Evolutionary conservation across 441 rosid genomes (phyloP), one percentile per base, ranked within the genome.

Genomic region (Biscutella laevigata): DNA sequence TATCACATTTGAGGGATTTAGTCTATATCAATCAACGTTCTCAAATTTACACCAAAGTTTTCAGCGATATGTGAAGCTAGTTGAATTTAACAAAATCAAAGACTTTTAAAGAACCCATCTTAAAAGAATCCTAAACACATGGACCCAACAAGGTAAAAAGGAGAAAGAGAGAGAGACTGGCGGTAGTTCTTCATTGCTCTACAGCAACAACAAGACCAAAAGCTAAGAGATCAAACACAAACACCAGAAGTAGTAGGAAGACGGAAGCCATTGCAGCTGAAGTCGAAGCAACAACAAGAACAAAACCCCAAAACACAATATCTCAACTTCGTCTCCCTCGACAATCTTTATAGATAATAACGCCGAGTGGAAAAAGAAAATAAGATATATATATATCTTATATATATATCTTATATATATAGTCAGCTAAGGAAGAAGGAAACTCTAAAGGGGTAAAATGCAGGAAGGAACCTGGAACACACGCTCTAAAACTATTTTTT

Each of bases 201-300:
- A 96, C 95, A 63, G 91, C 96, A 59, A 91, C 86, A 44, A 94
- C 95, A 57, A 91, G 88, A 13, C 71, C 83, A 67, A 88, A 91
- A 70, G 98, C 94, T 44, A 91, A 58, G 61, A 88, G 64, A 77
- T 83, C 82, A 65, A 88, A 30, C 41, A 83, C 67, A 71, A 85
- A 85, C 35, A 88, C 94, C 29, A 71, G 28, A 47, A 76, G 69
- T 53, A 88, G 69, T 57, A 91, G 47, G 69, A 80, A 65, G 30
- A 71, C 67, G 2, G 94, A 91, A 54, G 94, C 84, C 94, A 82
- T 91, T 24, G 32, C 45, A 11, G 29, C 47, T 1, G 2, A 41
- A 34, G 13, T 34, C 7, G 14, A 45, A 57, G 16, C 46, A 16
- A n/a, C n/a, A 36, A 38, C 21, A 59, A 28, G 47, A 43, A 46